Evolutionary conservation across 2,329 filamentous ascomycete species (phyloP).

Genomic region (Colletotrichum spinosum): DNA sequence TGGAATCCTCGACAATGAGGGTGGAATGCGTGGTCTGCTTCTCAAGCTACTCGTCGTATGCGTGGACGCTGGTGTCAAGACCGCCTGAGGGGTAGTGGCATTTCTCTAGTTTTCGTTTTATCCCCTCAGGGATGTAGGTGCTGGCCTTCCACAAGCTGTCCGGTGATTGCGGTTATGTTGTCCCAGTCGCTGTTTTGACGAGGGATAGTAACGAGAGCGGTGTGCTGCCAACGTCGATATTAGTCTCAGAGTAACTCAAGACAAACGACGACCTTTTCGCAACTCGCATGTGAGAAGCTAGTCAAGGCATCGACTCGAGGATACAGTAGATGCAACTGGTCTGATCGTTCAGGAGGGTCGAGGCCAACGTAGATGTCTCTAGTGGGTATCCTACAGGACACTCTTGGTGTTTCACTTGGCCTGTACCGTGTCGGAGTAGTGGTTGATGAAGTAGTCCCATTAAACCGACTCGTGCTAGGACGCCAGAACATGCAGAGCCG

Average conservation of each 20-base stretch:
- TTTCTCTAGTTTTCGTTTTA: slow-evolving; percentile 48
- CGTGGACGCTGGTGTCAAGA: slow-evolving; percentile 56
- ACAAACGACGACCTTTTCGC: neutral
- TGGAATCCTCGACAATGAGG: slow-evolving; percentile 18
- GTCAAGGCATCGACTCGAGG: slow-evolving; percentile 58
- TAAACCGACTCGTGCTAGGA: slow-evolving; percentile 22
- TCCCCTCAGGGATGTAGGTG: slow-evolving; percentile 67
- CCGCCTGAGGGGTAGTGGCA: slow-evolving; percentile 59
- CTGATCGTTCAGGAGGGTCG: slow-evolving; percentile 53
- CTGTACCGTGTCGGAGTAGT: slow-evolving; percentile 62
- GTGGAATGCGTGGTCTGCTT: slow-evolving; percentile 9
- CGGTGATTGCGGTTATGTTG: slow-evolving; percentile 59
- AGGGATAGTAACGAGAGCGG: slow-evolving; percentile 68
- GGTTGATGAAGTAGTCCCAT: slow-evolving; percentile 73
- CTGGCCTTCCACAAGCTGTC: slow-evolving; percentile 44
- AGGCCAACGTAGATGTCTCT: slow-evolving; percentile 46
- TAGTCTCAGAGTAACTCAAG: neutral
- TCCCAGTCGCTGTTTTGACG: slow-evolving; percentile 71
- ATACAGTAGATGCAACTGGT: slow-evolving; percentile 57
- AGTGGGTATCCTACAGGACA: slow-evolving; percentile 49
- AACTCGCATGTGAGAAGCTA: slow-evolving; percentile 53
- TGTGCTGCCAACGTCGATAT: slow-evolving; percentile 56
- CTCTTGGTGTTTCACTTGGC: slow-evolving; percentile 63
- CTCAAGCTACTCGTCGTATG: slow-evolving; percentile 58
- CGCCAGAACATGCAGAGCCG: slow-evolving; percentile 36